Evolutionary conservation across 352 stramenopile genomes (phyloP), one percentile per base, ranked within the genome.

Genomic region (Blastocystis sp.): DNA sequence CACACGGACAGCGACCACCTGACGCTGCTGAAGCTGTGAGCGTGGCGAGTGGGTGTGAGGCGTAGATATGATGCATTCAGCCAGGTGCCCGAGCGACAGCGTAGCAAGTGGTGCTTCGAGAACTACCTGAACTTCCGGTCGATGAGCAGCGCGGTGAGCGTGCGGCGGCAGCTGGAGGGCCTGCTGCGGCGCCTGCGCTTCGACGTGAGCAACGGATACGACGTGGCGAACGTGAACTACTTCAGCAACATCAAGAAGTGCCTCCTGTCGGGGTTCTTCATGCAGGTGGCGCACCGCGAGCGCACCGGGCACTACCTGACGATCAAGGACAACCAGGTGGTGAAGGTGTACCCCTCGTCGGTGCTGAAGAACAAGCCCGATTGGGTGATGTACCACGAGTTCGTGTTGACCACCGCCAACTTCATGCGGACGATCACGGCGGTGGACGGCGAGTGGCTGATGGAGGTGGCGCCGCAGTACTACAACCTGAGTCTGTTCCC

Each of bases 391-490:
- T 84, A 96, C 93, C 96, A 99, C 89, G 97, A 99, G 91, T 99
- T 99, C 91, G 96, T 98, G 60, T 93, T 98, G 79, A 99, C 97
- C 24, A 97, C 93, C 60, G 97, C 97, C 89, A 99, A 99, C 91
- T 99, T 97, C 92, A 98, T 99, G 91, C 93, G 97, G 79, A 95
- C 98, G 24, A 95, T 98, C 79, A 98, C 95, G 48, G 93, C 94
- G 68, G 96, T 98, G 48, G 93, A 93, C 79, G 93, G 94, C 54
- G 95, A 98, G 68, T 96, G 94, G 93, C 92, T 97, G 79, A 91
- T 96, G 74, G 92, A 96, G 24, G 93, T 98, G 68, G 95, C 96
- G 45, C 96, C 95, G n/a, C 96, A 98, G 91, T 98, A 98, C 91
- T 98, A 97, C 89, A 95, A 99, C 81, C 90, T 98, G 34, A 92